Base-by-base conservation (phyloP, 805 yeast genomes). In the Starmerella gropengiesseri region DNA sequence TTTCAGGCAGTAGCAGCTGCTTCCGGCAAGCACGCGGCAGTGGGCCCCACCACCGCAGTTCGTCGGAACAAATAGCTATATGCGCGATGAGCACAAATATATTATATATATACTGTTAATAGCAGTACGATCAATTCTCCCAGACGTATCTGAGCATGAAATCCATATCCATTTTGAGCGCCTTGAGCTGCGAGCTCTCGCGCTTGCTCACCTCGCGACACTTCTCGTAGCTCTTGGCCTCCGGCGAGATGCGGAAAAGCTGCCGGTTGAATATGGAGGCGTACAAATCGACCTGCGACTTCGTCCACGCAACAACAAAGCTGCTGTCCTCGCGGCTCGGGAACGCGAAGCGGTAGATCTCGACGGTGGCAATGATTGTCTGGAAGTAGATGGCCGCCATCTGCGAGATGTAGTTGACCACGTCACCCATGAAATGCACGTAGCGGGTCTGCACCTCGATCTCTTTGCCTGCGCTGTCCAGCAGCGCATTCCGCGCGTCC, bases 291-390 rank as follows among this genome's bases (percentile, higher is more conserved):
- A 82, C 72, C 57, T 78, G 80, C 11, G 70, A 70, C 44, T 74
- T 73, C 26, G 80, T 73, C 94, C 95, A 85, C 48, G 77, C 75
- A n/a, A 84, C 78, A 14, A 85, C 64, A 23, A 68, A 67, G 51
- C 80, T 73, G 8, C 80, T 68, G 39, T 73, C 68, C 29, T 60
- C 60, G 31, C 62, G 13, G 41, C 55, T 55, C 12, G 63, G 67
- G 60, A 73, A 81, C 40, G 79, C 69, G 20, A 64, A 60, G 38
- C 68, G 67, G 62, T 71, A 83, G 26, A 73, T 64, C 14, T 62
- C 54, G 12, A 76, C 74, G 0, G 93, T 75, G 33, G 74, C 67
- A 44, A 70, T 72, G 41, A 83, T 66, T 22, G 70, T 64, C 51
- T 76, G 77, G 61, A 80, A 78, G 47, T 75, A 66, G 20, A 79